Evolutionary conservation across 495 filamentous ascomycete species (phyloP), one percentile per base, ranked within the genome.

Genomic region (Penicillium crystallinum): DNA sequence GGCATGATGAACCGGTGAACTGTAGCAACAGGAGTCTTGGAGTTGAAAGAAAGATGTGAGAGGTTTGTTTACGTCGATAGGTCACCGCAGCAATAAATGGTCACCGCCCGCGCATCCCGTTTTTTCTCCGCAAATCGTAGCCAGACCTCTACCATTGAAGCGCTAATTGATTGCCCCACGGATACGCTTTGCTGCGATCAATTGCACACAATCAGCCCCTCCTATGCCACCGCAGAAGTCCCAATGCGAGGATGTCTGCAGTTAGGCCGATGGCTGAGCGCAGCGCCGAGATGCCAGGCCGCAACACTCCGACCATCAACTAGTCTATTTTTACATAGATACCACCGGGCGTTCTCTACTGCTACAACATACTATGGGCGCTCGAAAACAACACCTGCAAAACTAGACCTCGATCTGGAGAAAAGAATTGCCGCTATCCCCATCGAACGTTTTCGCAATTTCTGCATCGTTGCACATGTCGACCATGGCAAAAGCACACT

Each of bases 401-500:
- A 57, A 42, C 59, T 58, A 2, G 54, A 75, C 9, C 64, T 75
- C 4, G 83, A 86, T 27, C 77, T 96, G 15, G 93, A 97, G 67
- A 72, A 73, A 35, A 80, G 93, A 58, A 97, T 98, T 46, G 77
- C 87, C 9, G 84, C 79, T 1, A 96, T 98, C 53, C 93, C 93
- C 4, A 81, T 97, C 55, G 87, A 90, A 25, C 86, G 91, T 15
- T 98, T 89, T 67, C 86, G 93, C 33, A 98, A 98, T 66, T 81
- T 98, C 65, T 98, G 93, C 65, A 97, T 98, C 62, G 93, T 98
- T 47, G 93, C 93, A 5, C 93, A 98, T 68, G 95, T 98, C 69
- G 93, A 98, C 70, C 93, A 98, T 84, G 93, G 93, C 64, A 98
- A 98, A 67, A 90, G 85, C 55, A 98, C 93, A 5, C 87, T 98